Percentiles rank a stretch among this genome's conserved stretches.
Evolutionary conservation across 108 stramenopile genomes (phyloP).

Genomic region (Nitzschia sp.): DNA sequence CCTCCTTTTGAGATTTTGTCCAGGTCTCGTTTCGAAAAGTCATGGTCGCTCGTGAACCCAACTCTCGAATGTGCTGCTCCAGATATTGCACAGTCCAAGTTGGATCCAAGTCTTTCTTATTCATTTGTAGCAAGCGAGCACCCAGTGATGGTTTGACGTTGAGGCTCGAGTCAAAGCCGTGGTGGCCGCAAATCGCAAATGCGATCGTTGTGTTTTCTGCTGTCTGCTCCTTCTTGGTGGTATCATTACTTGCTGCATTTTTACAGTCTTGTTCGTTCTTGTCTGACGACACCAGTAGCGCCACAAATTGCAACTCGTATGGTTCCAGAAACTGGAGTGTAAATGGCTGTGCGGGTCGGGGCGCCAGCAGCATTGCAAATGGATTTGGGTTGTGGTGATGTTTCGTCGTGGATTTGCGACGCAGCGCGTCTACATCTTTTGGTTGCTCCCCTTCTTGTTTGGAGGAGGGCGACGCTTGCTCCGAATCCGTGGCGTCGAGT

Average conservation of each 20-base stretch:
- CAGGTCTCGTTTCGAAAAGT: constrained; percentile 34
- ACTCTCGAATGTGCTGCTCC: neutral
- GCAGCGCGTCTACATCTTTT: neutral
- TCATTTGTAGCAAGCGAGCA: constrained; percentile 26
- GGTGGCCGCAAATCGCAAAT: constrained; percentile 30
- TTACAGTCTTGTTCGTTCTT: neutral
- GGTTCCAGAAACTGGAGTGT: constrained; percentile 20
- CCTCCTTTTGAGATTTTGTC: constrained; percentile 13
- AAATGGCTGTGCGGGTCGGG: constrained; percentile 10
- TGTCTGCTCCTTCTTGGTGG: neutral
- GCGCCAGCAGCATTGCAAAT: constrained; percentile 23
- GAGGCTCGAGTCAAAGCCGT: constrained; percentile 23
- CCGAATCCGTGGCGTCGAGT: neutral
- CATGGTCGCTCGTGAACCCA: constrained; percentile 8
- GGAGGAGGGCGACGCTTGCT: neutral
- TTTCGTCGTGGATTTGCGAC: neutral
- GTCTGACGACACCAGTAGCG: neutral
- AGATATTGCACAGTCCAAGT: constrained; percentile 13
- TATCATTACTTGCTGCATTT: neutral
- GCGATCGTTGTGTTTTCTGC: neutral
- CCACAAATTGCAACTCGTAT: constrained; percentile 26
- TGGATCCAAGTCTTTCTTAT: constrained; percentile 10
- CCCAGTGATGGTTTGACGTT: constrained; percentile 35
- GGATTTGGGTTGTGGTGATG: neutral
- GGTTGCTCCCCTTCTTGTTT: neutral